Conservation (phyloP, 306 rosid genomes). For the Arachis hypogaea region DNA sequence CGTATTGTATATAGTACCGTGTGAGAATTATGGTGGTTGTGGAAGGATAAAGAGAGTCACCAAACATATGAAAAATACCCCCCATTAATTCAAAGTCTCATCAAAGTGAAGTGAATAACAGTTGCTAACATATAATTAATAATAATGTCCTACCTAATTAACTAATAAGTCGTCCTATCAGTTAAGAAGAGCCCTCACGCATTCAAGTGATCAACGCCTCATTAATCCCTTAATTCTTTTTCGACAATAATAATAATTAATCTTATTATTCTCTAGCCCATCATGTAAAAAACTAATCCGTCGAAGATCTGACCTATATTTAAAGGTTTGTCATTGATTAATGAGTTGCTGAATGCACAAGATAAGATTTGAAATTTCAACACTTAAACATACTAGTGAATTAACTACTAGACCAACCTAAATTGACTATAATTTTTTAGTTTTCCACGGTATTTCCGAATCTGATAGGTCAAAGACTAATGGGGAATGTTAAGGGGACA, state of each 20-base stretch:
- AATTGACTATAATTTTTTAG: too few species aligned
- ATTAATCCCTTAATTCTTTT: neutral
- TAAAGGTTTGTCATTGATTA: too few species aligned
- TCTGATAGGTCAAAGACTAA: too few species aligned
- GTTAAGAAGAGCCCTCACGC: neutral
- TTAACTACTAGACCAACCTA: too few species aligned
- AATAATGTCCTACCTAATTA: neutral
- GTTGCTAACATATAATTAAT: neutral
- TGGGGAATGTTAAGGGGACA: too few species aligned
- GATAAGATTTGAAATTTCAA: too few species aligned
- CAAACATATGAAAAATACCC: slow-evolving; percentile 31
- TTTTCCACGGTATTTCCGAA: too few species aligned
- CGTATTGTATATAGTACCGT: neutral
- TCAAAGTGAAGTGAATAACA: neutral
- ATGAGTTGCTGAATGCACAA: too few species aligned
- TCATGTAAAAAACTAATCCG: too few species aligned
- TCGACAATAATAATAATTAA: neutral
- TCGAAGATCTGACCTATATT: too few species aligned
- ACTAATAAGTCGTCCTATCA: neutral
- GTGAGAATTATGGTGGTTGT: slow-evolving; percentile 36
- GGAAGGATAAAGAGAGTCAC: slow-evolving; percentile 17
- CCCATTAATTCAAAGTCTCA: slow-evolving; percentile 35
- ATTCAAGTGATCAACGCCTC: slow-evolving; percentile 4
- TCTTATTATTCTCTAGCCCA: too few species aligned
- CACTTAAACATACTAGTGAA: too few species aligned